Evolutionary conservation across 2,329 filamentous ascomycete genomes (phyloP).

Genomic region (Colletotrichum spaethianum): DNA sequence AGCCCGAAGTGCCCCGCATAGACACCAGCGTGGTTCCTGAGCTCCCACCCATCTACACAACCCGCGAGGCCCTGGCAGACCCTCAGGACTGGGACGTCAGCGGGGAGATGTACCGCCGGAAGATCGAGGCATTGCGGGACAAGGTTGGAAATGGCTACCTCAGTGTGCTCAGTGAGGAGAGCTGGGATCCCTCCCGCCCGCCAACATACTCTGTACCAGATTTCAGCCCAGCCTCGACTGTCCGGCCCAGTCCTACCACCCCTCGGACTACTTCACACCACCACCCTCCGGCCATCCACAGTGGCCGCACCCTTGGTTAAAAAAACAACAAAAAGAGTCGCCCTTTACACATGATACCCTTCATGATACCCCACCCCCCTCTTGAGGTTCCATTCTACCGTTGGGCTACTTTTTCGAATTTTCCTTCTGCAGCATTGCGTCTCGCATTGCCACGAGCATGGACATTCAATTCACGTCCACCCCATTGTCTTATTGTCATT

Average conservation of each 20-base stretch:
- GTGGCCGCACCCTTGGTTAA: conserved; percentile 66
- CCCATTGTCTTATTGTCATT: conserved; percentile 41
- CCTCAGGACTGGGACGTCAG: conserved; percentile 74
- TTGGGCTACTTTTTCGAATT: conserved; percentile 36
- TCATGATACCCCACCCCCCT: conserved; percentile 45
- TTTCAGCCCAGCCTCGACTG: conserved; percentile 53
- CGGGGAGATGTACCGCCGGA: conserved; percentile 86
- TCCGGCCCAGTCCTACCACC: conserved; percentile 54
- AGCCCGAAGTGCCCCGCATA: conserved; percentile 55
- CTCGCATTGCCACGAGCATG: conserved; percentile 37
- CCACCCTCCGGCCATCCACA: conserved; percentile 64
- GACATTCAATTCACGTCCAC: conserved; percentile 32
- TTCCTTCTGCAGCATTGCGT: conserved; percentile 34
- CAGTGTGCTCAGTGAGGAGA: conserved; percentile 86
- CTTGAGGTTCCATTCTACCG: conserved; percentile 39
- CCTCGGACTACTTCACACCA: conserved; percentile 51
- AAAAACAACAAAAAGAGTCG: conserved; percentile 21
- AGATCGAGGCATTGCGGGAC: conserved; percentile 87
- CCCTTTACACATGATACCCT: conserved; percentile 42
- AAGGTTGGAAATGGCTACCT: conserved; percentile 92
- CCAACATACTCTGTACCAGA: conserved; percentile 56
- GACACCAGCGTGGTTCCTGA: conserved; percentile 55
- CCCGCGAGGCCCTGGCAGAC: conserved; percentile 49
- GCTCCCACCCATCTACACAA: conserved; percentile 50
- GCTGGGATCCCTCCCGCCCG: conserved; percentile 65